Evolutionary conservation across 805 yeast genomes (phyloP).

Genomic region (Clavispora vitiphila): DNA sequence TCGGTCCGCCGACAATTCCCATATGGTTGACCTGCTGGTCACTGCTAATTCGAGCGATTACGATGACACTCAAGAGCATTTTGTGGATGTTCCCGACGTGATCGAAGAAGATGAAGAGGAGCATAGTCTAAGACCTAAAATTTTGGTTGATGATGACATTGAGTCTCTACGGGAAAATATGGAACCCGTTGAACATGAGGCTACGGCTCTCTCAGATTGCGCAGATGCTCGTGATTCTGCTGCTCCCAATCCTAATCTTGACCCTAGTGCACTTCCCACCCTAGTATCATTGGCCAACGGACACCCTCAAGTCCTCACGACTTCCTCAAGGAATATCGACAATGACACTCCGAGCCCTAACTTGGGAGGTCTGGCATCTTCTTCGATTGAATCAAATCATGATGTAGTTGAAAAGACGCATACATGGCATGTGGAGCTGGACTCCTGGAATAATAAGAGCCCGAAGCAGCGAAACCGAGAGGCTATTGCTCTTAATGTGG

Average conservation of each 20-base stretch:
- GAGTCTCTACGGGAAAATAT: neutral
- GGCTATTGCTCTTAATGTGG: neutral
- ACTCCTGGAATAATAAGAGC: neutral
- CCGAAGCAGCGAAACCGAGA: neutral
- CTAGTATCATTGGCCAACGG: neutral
- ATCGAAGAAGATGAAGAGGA: slow-evolving; percentile 6
- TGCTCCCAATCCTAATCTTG: too few species aligned
- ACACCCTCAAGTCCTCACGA: neutral
- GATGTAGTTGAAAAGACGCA: neutral
- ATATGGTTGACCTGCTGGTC: neutral
- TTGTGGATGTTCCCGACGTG: slow-evolving; percentile 14
- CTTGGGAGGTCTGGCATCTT: neutral
- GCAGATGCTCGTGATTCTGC: too few species aligned
- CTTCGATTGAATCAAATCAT: neutral
- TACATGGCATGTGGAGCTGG: neutral
- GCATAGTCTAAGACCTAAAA: neutral
- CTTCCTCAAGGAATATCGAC: neutral
- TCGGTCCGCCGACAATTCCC: neutral
- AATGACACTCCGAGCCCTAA: neutral
- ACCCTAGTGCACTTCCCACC: neutral
- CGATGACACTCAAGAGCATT: slow-evolving; percentile 5
- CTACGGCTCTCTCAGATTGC: too few species aligned
- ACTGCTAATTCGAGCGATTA: neutral
- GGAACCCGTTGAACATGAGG: neutral
- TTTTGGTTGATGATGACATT: neutral